A percentile compares a stretch with the other conserved stretches of the same genome.
phyloP scores from a whole-genome alignment of 169 alveolate genomes.

The Plasmodium blacklocki region DNA sequence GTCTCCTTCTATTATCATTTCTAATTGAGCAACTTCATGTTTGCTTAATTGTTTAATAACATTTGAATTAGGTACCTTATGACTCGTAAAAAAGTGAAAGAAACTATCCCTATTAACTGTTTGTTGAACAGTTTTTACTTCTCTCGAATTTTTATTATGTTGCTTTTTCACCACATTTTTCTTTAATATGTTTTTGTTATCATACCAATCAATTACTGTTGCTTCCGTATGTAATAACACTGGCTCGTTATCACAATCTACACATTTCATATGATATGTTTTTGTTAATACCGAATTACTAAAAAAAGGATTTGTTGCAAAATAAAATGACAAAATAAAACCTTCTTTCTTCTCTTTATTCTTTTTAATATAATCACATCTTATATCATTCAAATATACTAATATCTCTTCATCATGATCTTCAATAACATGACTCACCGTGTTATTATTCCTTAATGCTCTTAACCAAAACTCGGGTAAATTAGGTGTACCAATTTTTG shows the following conservation, averaged over 20 bases:
- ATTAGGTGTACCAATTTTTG: constrained; percentile 67
- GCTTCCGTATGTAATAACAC: constrained; percentile 87
- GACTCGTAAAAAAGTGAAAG: constrained; percentile 86
- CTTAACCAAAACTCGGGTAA: constrained; percentile 87
- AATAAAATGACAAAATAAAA: constrained; percentile 82
- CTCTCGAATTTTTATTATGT: constrained; percentile 85
- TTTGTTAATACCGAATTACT: constrained; percentile 83
- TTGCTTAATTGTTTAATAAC: constrained; percentile 73
- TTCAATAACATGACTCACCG: constrained; percentile 84
- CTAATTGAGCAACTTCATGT: constrained; percentile 85
- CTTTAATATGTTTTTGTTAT: constrained; percentile 83
- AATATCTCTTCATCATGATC: constrained; percentile 85
- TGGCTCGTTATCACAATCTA: constrained; percentile 88
- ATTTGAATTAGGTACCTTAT: constrained; percentile 61
- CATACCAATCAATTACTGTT: constrained; percentile 86
- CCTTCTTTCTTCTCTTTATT: constrained; percentile 86
- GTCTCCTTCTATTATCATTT: constrained; percentile 88
- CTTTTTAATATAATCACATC: constrained; percentile 85
- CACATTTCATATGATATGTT: constrained; percentile 86
- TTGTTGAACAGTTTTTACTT: constrained; percentile 83
- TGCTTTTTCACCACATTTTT: constrained; percentile 85
- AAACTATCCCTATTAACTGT: constrained; percentile 86
- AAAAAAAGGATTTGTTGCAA: constrained; percentile 85
- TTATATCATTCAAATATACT: constrained; percentile 84
- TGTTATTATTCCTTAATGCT: constrained; percentile 86